Evolutionary conservation across 805 yeast species (phyloP).

Genomic region (Candida hungchunana): DNA sequence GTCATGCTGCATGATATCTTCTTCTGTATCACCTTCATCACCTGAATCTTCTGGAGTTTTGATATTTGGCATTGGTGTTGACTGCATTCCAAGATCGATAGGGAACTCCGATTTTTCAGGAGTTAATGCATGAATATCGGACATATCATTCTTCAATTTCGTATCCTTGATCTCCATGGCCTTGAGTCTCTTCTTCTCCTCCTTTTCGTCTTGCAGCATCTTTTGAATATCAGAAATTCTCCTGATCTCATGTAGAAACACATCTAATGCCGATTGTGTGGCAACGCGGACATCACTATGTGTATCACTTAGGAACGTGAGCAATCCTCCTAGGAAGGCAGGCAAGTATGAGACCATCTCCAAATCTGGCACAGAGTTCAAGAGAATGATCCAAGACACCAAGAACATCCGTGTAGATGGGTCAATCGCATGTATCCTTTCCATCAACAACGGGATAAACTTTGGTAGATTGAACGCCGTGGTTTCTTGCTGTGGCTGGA

Average conservation of each 20-base stretch:
- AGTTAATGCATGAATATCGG: constrained; percentile 22
- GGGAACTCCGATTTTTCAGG: constrained; percentile 11
- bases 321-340: constrained; percentile 78
- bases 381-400: constrained; percentile 89
- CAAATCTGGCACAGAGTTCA: constrained; percentile 88
- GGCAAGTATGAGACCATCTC: constrained; percentile 86
- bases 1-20: too few relatives aligned
- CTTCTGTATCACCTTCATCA: too few relatives aligned
- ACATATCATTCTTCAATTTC: constrained; percentile 15
- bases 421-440: constrained; percentile 86
- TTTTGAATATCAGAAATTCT: constrained; percentile 67
- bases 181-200: constrained; percentile 5
- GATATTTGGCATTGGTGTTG: too few relatives aligned
- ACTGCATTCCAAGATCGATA: too few relatives aligned
- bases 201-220: constrained; percentile 36
- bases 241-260: constrained; percentile 74
- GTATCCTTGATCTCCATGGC: constrained; percentile 14
- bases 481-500: constrained; percentile 54
- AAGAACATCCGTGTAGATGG: constrained; percentile 90
- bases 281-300: constrained; percentile 85
- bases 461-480: constrained; percentile 79
- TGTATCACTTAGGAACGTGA: constrained; percentile 74
- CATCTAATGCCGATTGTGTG: constrained; percentile 72
- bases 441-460: constrained; percentile 87
- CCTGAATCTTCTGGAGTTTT: too few relatives aligned